Evolutionary conservation across 305 asterid genomes (phyloP), one percentile per base, ranked within the genome.

Genomic region (Solanum aculeatissimum): DNA sequence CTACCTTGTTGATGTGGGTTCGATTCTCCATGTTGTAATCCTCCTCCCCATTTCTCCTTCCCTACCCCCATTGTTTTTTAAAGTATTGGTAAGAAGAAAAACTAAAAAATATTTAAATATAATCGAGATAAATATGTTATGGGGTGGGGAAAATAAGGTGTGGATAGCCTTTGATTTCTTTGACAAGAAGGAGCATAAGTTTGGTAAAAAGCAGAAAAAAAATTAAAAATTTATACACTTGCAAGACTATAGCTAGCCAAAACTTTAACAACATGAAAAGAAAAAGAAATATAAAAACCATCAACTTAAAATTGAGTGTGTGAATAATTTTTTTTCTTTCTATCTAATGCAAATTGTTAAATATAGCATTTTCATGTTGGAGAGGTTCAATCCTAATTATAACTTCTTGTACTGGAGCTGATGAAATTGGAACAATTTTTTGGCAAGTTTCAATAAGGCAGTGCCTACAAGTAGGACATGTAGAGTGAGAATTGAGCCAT

Each of bases 391-490:
- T 32, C 25, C 55, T 54, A 35, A 69, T 9, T 51, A 69, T 3
- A 19, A 45, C 57, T 83, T 83, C 42, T 47, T 68, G 21, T 11
- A 23, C 1, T 35, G 45, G 11, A 35, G 51, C 12, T 2, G 68
- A 38, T 35, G 78, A 4, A 21, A 55, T 13, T 35, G 11, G 49
- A 3, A 47, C 18, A 12, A 49, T 32, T 35, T 83, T 83, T 53
- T 21, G 62, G 2, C 68, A 27, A 13, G 81, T 83, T 0, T 69
- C 43, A 12, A n/a, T 83, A 6, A 83, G 54, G 19, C 81, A 53
- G 11, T 83, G 70, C 55, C 85, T 68, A 7, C 85, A 83, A 68
- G 55, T 83, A 29, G 85, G 85, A 12, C 85, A 83, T 19, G 85
- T 49, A 11, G 85, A 82, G 51, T 82, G 79, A 0, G 77, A 62